Evolutionary conservation across 2,329 filamentous ascomycete genomes (phyloP), one percentile per base, ranked within the genome.

Genomic region (Trichophyton rubrum): DNA sequence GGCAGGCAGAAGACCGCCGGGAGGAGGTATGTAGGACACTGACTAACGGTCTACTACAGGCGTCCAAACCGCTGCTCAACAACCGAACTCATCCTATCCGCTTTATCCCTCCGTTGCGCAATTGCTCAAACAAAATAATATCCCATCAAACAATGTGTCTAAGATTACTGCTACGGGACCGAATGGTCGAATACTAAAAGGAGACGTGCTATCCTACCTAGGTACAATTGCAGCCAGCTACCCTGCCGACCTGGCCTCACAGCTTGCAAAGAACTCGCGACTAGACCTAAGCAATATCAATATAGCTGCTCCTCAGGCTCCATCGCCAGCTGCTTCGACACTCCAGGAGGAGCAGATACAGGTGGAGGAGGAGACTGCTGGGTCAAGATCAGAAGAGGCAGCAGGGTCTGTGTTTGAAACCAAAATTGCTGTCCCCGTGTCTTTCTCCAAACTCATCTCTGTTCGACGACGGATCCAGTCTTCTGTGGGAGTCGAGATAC

Each of bases 221-320:
- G 93, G 93, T 64, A 79, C 81, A 67, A 89, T 96, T 69, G 79
- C 86, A 62, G 78, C 85, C 64, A 80, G 85, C 62, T 87, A 89
- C 66, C 88, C 92, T 1, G 80, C 83, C 22, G 79, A 84, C 63
- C 81, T 90, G 67, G 87, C 88, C 60, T 78, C 82, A 61, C 85
- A 84, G 59, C 86, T 95, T 70, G 79, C 83, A 62, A 86, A 90
- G 73, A 83, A 93, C 56, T 78, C 83, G 47, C 90, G 95, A 73
- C 84, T 99, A 59, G 92, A 99, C 72, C 84, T 99, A 24, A 93
- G 88, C 78, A 96, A 97, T 78, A 92, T 97, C 78, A 95, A 95
- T 79, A 77, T 92, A 62, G 86, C 86, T 56, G 67, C 73, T n/a
- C 67, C 75, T 15, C 69, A 70, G 24, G 66, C 70, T 47, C 60